Evolutionary conservation across 192 early-diverging fungal species (phyloP).

Genomic region (Pecoramyces ruminantium): DNA sequence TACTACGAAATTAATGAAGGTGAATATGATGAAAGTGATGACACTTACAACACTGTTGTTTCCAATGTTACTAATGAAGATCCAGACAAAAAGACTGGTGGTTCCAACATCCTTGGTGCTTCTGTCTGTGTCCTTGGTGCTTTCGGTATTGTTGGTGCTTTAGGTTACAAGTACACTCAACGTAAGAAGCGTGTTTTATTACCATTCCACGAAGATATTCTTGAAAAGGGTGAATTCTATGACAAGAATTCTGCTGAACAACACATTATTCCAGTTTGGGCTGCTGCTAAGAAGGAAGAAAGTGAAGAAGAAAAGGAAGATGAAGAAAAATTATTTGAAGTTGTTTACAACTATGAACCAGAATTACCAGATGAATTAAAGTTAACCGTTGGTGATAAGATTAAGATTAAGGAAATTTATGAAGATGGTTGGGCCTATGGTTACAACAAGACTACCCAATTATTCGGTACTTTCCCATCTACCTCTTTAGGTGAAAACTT

Average conservation of each 20-base stretch:
- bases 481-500: not conserved
- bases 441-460: not conserved
- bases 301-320: not conserved
- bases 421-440: not conserved
- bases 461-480: not conserved
- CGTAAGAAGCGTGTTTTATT: not conserved
- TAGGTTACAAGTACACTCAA: not conserved
- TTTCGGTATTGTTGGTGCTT: not conserved
- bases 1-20: not conserved
- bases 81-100: no score
- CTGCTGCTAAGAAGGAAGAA: not conserved
- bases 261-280: not conserved
- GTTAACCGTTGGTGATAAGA: not conserved
- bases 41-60: no score
- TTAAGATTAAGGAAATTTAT: not conserved
- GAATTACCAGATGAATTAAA: not conserved
- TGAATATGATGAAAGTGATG: not conserved
- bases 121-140: not conserved
- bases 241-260: not conserved
- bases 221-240: not conserved
- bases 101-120: not conserved
- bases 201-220: not conserved
- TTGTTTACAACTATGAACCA: not conserved
- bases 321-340: not conserved
- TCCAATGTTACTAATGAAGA: no score